These are phyloP conservation scores for Eimeria acervulina DNA, from an alignment of 169 alveolate species.

Conservation along the genomic window DNA sequence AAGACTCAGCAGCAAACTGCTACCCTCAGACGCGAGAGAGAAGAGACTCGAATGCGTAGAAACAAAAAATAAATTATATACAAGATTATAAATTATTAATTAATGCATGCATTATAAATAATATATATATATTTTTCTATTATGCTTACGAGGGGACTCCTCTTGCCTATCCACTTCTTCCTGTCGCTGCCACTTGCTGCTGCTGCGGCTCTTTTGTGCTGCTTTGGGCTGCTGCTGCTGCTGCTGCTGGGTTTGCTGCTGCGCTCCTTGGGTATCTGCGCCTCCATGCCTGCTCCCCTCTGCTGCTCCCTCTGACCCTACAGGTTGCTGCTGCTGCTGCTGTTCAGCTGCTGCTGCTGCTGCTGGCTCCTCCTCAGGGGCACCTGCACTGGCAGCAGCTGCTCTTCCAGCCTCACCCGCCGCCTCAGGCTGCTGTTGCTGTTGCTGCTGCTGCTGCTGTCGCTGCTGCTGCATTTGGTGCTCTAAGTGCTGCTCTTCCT, in stretches of 20 bases:
- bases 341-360: conserved; percentile 10
- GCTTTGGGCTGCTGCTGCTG: not conserved
- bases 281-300: not conserved
- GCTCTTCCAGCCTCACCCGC: not conserved
- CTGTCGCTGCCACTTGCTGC: not conserved
- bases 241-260: too few species aligned
- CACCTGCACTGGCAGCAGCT: not conserved
- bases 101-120: not conserved
- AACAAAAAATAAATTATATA: too few species aligned
- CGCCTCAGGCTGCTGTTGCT: conserved; percentile 3
- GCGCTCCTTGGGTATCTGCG: not conserved
- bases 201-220: not conserved
- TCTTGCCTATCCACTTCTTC: not conserved
- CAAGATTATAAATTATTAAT: too few species aligned
- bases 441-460: conserved; percentile 39
- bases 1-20: too few species aligned
- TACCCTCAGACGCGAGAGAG: too few species aligned
- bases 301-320: not conserved
- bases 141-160: not conserved
- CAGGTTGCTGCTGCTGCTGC: not conserved
- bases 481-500: conserved; percentile 15
- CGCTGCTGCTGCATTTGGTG: not conserved
- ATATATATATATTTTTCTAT: not conserved
- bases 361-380: not conserved
- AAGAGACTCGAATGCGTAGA: too few species aligned